A percentile compares a stretch with the other conserved stretches of the same genome.
Conservation (phyloP, 208 protist genomes). For the Wallacemonas rigidus region DNA sequence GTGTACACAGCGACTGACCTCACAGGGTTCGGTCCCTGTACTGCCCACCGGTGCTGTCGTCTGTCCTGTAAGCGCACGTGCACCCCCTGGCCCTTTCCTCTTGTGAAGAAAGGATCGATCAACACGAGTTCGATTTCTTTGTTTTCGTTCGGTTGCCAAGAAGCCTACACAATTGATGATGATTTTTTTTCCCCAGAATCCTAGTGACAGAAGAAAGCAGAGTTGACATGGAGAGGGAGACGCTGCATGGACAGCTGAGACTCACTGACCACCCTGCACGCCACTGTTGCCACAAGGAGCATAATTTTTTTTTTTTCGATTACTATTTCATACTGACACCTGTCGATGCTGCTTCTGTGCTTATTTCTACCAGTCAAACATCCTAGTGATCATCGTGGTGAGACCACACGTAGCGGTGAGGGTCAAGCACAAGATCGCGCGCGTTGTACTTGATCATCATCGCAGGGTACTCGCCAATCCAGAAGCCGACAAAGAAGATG, state of each 20-base stretch:
- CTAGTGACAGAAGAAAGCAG: not conserved
- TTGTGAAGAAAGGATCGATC: too few relatives aligned
- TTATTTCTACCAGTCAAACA: not conserved
- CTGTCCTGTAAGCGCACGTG: too few relatives aligned
- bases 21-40: too few relatives aligned
- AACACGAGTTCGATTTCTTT: not conserved
- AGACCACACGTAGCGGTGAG: constrained; percentile 88
- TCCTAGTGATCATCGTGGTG: constrained; percentile 85
- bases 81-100: too few relatives aligned
- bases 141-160: constrained; percentile 8
- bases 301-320: not conserved
- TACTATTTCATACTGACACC: not conserved
- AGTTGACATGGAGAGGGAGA: too few relatives aligned
- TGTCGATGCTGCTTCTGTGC: not conserved
- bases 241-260: too few relatives aligned
- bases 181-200: constrained; percentile 6
- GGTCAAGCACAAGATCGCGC: constrained; percentile 74
- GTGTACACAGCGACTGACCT: too few relatives aligned
- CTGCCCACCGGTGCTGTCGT: too few relatives aligned
- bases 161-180: constrained; percentile 7
- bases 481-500: constrained; percentile 77
- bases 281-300: too few relatives aligned
- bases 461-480: constrained; percentile 81
- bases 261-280: too few relatives aligned
- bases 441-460: constrained; percentile 90